Evolutionary conservation across 1,284 basidiomycete species (phyloP), one percentile per base, ranked within the genome.

Genomic region (Heterobasidion parviporum): DNA sequence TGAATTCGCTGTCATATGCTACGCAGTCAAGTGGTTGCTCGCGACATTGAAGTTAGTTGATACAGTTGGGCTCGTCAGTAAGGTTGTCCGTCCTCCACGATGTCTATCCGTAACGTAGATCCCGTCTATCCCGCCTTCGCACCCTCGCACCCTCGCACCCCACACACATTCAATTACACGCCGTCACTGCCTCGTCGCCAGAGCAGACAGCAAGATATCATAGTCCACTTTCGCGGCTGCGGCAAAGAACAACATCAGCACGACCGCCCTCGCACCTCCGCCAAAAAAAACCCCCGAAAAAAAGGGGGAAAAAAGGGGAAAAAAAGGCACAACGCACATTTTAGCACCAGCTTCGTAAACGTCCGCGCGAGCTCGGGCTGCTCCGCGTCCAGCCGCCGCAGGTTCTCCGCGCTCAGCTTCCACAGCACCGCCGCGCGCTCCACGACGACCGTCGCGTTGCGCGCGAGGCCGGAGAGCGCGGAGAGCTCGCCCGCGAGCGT

Each of bases 401-500:
- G 70, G 50, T 74, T 76, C 55, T 78, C 75, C 3, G 67, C 72
- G 56, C 80, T 81, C 56, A 97, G 70, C 68, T 82, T 87, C 94
- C 94, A 97, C 49, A 97, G 62, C 15, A 87, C 80, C 14, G 82
- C 83, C 26, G 84, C 79, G 10, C 84, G 77, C 69, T 96, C 94
- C 1, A 88, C 92, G 0, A 87, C 74, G 26, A 91, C 91, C 3
- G 86, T 92, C n/a, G 92, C 87, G 67, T 96, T 97, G 50, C 94
- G 75, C 20, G 80, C 76, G 44, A 86, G 77, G 15, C 83, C 83
- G 8, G 90, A 85, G 26, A 98, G 72, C 41, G 87, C 88, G 0
- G 89, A 87, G 55, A 97, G 71, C 69, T 97, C 94, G 1, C 94
- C 94, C 2, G 94, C 92, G 6, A 96, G 74, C 0, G 92, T 92